Conservation (phyloP, 768 basidiomycete species). For the Suillus weaverae region DNA sequence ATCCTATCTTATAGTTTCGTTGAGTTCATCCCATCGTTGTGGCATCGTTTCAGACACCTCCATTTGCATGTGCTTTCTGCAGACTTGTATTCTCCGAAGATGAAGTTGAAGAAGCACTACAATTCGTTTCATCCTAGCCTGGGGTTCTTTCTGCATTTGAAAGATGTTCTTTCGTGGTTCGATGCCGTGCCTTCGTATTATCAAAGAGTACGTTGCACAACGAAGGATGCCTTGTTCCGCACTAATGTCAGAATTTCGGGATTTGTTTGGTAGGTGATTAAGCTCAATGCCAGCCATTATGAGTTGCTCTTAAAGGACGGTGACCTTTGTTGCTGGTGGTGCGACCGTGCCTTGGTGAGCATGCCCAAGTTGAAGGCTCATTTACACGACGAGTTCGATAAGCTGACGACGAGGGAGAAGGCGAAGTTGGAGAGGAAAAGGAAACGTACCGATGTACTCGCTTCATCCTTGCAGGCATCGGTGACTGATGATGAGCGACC, state of each 20-base stretch:
- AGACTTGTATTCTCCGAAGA: conserved; percentile 63
- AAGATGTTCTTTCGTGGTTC: conserved; percentile 79
- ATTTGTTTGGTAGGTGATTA: conserved; percentile 46
- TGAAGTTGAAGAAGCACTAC: conserved; percentile 90
- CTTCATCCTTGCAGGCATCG: not conserved
- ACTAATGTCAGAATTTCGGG: conserved; percentile 2
- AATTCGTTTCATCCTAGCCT: conserved; percentile 85
- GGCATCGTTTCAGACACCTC: conserved; percentile 54
- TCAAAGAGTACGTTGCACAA: conserved; percentile 41
- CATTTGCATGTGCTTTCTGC: conserved; percentile 86
- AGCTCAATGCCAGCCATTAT: conserved; percentile 51
- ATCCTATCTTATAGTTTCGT: not conserved
- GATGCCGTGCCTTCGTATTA: conserved; percentile 61
- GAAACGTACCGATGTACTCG: conserved; percentile 31
- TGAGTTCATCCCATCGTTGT: not conserved
- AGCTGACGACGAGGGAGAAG: conserved; percentile 44
- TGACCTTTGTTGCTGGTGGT: conserved; percentile 68
- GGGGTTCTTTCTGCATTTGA: conserved; percentile 82
- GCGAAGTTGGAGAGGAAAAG: conserved; percentile 42
- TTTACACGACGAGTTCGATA: conserved; percentile 72
- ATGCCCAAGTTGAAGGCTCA: conserved; percentile 77
- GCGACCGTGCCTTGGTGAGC: conserved; percentile 60
- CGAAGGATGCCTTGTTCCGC: not conserved
- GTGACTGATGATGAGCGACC: not conserved
- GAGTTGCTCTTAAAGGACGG: conserved; percentile 66